Evolutionary conservation across 2,329 filamentous ascomycete species (phyloP).

Genomic region (Colletotrichum viniferum): DNA sequence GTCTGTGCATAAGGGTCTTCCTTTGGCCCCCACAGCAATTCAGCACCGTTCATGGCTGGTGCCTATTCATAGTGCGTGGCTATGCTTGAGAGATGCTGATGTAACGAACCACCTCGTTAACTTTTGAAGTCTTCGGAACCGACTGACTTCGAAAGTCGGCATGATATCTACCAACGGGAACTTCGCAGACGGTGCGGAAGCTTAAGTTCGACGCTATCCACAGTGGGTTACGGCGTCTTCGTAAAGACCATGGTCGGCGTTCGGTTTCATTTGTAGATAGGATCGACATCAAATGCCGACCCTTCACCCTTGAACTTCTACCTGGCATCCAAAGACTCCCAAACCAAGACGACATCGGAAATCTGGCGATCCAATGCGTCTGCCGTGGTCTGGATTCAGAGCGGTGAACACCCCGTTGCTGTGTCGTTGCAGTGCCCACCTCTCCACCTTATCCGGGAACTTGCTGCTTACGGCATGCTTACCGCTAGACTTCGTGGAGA

Average conservation of each 20-base stretch:
- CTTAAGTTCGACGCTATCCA: neutral
- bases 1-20: neutral
- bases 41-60: neutral
- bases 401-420: neutral
- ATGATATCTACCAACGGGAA: neutral
- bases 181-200: neutral
- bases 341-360: neutral
- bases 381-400: neutral
- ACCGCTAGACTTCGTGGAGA: neutral
- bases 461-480: neutral
- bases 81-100: neutral
- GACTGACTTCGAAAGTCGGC: neutral
- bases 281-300: neutral
- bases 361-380: neutral
- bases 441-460: neutral
- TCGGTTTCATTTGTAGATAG: neutral
- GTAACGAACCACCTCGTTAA: neutral
- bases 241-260: neutral
- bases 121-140: neutral
- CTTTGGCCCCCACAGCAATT: neutral
- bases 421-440: neutral
- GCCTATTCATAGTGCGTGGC: neutral
- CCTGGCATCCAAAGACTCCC: neutral
- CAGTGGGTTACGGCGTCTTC: neutral
- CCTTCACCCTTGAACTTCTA: neutral